A percentile compares a stretch with the other conserved stretches of the same genome.
Conservation (phyloP, 2,329 filamentous ascomycete species). For the Drechslerella dactyloides region DNA sequence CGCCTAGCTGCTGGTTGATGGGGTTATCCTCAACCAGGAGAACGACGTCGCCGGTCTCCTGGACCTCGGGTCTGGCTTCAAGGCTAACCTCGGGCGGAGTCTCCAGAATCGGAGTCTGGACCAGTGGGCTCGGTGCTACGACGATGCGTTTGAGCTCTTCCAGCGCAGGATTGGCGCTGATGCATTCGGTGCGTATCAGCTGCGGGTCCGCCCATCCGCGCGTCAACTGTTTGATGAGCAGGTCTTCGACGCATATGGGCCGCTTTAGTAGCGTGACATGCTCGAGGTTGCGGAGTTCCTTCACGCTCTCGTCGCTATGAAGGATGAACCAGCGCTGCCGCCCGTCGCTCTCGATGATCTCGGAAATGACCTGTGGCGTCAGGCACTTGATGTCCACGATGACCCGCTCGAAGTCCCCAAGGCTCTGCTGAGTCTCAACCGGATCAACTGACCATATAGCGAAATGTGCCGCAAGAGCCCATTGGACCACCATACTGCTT, state of each 20-base stretch:
- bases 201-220: constrained; percentile 25
- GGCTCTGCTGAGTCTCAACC: constrained; percentile 9
- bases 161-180: constrained; percentile 37
- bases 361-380: constrained; percentile 39
- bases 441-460: constrained; percentile 25
- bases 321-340: constrained; percentile 41
- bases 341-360: constrained; percentile 29
- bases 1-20: constrained; percentile 44
- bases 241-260: constrained; percentile 42
- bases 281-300: constrained; percentile 37
- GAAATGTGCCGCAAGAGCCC: constrained; percentile 44
- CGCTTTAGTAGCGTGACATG: constrained; percentile 36
- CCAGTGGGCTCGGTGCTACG: constrained; percentile 34
- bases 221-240: constrained; percentile 38
- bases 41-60: constrained; percentile 25
- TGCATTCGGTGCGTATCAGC: constrained; percentile 20
- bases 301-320: constrained; percentile 39
- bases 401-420: constrained; percentile 33
- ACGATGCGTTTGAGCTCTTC: constrained; percentile 43
- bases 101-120: constrained; percentile 43
- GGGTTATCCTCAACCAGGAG: constrained; percentile 49
- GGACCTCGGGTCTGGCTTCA: too few species aligned
- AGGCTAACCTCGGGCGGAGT: constrained; percentile 45
- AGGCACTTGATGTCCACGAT: constrained; percentile 46
- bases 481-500: constrained; percentile 40